A percentile compares a stretch with the other conserved stretches of the same genome.
Evolutionary conservation across 257 asterid species (phyloP).

Genomic region (Nicotiana undulata): DNA sequence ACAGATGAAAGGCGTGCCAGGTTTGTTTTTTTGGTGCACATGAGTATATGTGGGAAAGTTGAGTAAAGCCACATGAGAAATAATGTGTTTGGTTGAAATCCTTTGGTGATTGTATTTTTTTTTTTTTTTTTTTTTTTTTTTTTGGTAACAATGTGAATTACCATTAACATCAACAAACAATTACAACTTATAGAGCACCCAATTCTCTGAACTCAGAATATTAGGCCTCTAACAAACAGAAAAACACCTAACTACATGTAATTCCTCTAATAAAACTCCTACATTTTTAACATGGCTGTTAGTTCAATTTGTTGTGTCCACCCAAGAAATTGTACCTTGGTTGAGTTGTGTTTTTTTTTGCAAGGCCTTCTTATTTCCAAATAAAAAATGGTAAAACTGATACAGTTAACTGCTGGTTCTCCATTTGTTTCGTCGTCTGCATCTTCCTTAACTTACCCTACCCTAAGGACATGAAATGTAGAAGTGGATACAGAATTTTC

Average conservation of each 20-base stretch:
- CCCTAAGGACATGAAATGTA: background rate
- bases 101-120: background rate
- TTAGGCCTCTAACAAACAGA: too few species aligned
- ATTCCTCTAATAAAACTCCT: too few species aligned
- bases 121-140: too few species aligned
- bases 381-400: background rate
- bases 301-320: background rate
- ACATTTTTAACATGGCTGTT: background rate
- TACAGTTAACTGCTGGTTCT: background rate
- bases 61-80: background rate
- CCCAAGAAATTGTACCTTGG: background rate
- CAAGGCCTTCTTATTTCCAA: background rate
- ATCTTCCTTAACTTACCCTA: background rate
- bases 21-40: constrained; percentile 23
- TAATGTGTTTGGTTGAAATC: background rate
- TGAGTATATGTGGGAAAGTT: constrained; percentile 2
- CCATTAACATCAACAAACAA: too few species aligned
- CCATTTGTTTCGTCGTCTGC: background rate
- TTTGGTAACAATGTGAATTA: too few species aligned
- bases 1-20: constrained; percentile 99
- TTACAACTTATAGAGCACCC: too few species aligned
- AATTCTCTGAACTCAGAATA: too few species aligned
- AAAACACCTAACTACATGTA: too few species aligned
- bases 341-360: background rate
- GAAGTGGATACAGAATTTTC: background rate